phyloP scores from a whole-genome alignment of 2,329 filamentous ascomycete species.

The Aphanocladium album region DNA sequence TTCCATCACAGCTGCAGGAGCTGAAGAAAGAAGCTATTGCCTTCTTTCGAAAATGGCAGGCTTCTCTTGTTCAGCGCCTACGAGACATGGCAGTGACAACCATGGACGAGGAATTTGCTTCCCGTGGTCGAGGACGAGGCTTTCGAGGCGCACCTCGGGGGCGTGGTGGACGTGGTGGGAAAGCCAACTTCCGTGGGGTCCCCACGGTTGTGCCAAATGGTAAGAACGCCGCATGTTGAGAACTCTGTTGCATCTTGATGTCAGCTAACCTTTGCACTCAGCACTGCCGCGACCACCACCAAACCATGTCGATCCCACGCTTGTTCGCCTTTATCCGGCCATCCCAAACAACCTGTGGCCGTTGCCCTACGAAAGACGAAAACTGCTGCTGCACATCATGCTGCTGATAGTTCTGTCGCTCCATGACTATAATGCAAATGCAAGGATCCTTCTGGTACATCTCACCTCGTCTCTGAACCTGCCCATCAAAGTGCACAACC shows the following conservation, averaged over 20 bases:
- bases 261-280: conserved; percentile 14
- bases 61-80: conserved; percentile 62
- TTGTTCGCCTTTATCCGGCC: conserved; percentile 51
- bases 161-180: conserved; percentile 12
- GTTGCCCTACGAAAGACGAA: conserved; percentile 55
- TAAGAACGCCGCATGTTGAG: conserved; percentile 16
- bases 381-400: conserved; percentile 65
- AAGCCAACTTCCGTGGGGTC: conserved; percentile 13
- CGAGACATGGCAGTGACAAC: conserved; percentile 55
- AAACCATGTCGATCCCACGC: conserved; percentile 40
- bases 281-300: conserved; percentile 37
- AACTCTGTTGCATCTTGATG: conserved; percentile 14
- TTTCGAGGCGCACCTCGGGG: conserved; percentile 6
- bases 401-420: conserved; percentile 70
- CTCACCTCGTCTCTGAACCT: conserved; percentile 68
- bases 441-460: conserved; percentile 65
- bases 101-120: background rate
- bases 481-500: conserved; percentile 56
- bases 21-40: conserved; percentile 64
- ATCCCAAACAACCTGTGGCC: conserved; percentile 56
- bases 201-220: conserved; percentile 30
- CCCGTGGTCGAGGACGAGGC: conserved; percentile 29
- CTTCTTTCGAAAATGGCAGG: conserved; percentile 78
- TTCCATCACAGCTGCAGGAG: conserved; percentile 48
- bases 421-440: conserved; percentile 71